Conservation (phyloP, 768 basidiomycete genomes). For the Boletellus emodensis region DNA sequence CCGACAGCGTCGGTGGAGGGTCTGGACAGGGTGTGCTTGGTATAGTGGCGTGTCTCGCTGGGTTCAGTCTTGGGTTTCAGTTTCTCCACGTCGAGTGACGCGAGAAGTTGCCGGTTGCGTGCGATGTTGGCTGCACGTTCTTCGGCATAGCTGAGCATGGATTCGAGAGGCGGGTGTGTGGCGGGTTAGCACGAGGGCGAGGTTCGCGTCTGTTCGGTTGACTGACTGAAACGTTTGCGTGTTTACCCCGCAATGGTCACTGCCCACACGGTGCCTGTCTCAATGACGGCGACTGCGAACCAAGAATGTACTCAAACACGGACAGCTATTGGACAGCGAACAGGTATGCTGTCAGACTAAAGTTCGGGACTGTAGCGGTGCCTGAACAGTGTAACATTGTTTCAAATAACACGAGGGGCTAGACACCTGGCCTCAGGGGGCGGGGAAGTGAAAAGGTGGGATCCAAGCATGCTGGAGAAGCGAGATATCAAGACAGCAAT, state of each 20-base stretch:
- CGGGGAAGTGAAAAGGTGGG: conserved; percentile 1
- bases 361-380: not conserved
- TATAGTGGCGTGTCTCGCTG: conserved; percentile 33
- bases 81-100: conserved; percentile 36
- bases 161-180: not conserved
- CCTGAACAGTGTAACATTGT: conserved; percentile 6
- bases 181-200: too few relatives aligned
- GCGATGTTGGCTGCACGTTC: conserved; percentile 35
- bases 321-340: not conserved
- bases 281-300: not conserved
- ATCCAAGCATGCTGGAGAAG: conserved; percentile 17
- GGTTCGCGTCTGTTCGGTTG: too few relatives aligned
- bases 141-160: conserved; percentile 29
- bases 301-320: not conserved
- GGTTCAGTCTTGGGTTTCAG: conserved; percentile 46
- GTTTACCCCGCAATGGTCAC: too few relatives aligned
- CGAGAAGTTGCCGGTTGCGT: conserved; percentile 44
- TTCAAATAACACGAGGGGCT: conserved; percentile 5
- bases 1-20: not conserved
- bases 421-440: not conserved
- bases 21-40: not conserved
- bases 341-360: conserved; percentile 9
- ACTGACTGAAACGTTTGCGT: too few relatives aligned
- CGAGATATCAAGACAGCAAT: conserved; percentile 27
- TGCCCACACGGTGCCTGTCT: too few relatives aligned